These are phyloP conservation scores for Colletotrichum kahawae DNA, from an alignment of 2,329 filamentous ascomycete genomes.

Conservation along the genomic window DNA sequence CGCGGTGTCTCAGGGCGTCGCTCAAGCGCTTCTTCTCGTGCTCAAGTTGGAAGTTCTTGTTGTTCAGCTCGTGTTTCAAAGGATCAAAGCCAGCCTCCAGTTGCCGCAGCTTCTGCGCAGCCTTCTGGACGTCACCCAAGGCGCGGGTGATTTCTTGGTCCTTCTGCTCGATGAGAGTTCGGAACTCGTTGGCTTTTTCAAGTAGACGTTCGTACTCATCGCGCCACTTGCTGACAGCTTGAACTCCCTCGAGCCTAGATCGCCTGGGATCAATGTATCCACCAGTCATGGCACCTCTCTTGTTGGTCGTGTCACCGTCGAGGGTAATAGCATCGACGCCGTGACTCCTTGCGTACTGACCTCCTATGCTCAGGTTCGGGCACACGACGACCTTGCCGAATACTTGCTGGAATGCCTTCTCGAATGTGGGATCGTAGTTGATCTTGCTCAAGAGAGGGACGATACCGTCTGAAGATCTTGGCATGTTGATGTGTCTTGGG, in stretches of 20 bases:
- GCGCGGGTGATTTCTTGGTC: conserved; percentile 89
- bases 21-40: conserved; percentile 77
- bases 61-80: conserved; percentile 75
- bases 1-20: conserved; percentile 65
- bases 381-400: conserved; percentile 97
- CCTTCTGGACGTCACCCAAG: conserved; percentile 82
- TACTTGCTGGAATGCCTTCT: conserved; percentile 89
- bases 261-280: conserved; percentile 88
- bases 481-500: conserved; percentile 74
- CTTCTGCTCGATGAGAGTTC: conserved; percentile 73
- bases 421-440: conserved; percentile 76
- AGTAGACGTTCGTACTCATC: conserved; percentile 74
- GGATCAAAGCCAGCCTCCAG: conserved; percentile 84
- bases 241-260: conserved; percentile 86
- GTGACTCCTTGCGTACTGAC: conserved; percentile 91
- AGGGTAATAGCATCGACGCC: conserved; percentile 92
- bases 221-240: conserved; percentile 75
- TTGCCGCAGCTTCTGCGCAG: conserved; percentile 78
- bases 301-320: conserved; percentile 93
- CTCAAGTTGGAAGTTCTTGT: conserved; percentile 76
- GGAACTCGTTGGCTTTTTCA: conserved; percentile 68
- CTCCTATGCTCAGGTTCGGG: conserved; percentile 84
- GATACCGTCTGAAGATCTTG: conserved; percentile 72
- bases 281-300: conserved; percentile 93
- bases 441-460: conserved; percentile 87